phyloP scores from a whole-genome alignment of 768 basidiomycete species.

The Kwoniella pini region DNA sequence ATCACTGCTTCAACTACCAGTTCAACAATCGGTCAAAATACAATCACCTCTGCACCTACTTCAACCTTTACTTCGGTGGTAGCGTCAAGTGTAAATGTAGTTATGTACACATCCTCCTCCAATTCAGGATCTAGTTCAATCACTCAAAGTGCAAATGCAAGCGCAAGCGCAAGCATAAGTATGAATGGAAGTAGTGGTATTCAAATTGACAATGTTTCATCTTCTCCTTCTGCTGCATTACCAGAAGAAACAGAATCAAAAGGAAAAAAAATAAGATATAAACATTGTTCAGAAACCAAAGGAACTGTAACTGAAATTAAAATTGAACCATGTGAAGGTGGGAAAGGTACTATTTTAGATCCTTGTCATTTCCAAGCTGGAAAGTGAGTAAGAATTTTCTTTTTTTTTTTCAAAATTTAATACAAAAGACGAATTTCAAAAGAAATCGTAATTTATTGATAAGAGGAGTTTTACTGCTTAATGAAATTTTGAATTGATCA shows the following conservation, averaged over 20 bases:
- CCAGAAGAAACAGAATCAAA: not conserved
- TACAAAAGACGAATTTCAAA: too few species aligned
- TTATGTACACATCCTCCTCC: not conserved
- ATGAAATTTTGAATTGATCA: too few species aligned
- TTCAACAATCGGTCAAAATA: not conserved
- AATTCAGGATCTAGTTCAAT: not conserved
- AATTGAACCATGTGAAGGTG: slow-evolving; percentile 19
- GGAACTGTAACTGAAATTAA: slow-evolving; percentile 22
- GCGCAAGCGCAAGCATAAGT: not conserved
- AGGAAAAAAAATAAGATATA: slow-evolving; percentile 19
- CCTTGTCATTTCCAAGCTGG: slow-evolving; percentile 28
- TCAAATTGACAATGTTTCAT: too few species aligned
- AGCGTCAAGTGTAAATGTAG: not conserved
- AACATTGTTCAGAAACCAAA: slow-evolving; percentile 18
- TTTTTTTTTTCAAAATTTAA: too few species aligned
- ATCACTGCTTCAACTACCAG: not conserved
- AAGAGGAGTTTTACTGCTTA: too few species aligned
- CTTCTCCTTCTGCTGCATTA: not conserved
- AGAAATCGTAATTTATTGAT: too few species aligned
- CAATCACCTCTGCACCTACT: not conserved
- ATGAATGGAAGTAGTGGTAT: not conserved
- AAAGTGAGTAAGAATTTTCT: slow-evolving; percentile 21
- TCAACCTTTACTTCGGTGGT: not conserved
- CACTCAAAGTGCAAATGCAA: not conserved
- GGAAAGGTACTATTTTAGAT: slow-evolving; percentile 24